Evolutionary conservation across 2,329 filamentous ascomycete species (phyloP).

Genomic region (Cordyceps militaris): DNA sequence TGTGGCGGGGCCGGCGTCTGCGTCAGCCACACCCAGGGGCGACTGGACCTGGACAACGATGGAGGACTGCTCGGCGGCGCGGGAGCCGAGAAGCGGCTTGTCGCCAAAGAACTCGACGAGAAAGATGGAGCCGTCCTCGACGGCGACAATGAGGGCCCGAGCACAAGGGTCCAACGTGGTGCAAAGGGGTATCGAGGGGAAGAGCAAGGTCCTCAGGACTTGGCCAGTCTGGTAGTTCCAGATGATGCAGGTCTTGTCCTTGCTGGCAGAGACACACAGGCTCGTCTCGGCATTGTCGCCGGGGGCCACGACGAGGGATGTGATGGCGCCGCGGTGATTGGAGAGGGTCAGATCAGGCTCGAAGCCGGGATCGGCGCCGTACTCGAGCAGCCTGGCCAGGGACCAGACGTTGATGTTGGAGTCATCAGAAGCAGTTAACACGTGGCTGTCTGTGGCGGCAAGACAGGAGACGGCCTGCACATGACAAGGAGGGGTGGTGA

Average conservation of each 20-base stretch:
- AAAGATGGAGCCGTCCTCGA: slow-evolving; percentile 74
- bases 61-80: slow-evolving; percentile 44
- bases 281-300: slow-evolving; percentile 63
- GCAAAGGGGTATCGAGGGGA: slow-evolving; percentile 66
- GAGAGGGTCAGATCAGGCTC: slow-evolving; percentile 73
- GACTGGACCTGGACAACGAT: slow-evolving; percentile 50
- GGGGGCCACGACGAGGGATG: slow-evolving; percentile 54
- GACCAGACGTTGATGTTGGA: slow-evolving; percentile 92
- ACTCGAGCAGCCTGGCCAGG: slow-evolving; percentile 62
- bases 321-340: slow-evolving; percentile 69
- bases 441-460: slow-evolving; percentile 61
- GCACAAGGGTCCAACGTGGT: slow-evolving; percentile 74
- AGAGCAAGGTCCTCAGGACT: slow-evolving; percentile 72
- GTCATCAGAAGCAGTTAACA: slow-evolving; percentile 76
- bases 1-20: slow-evolving; percentile 58
- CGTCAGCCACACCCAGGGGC: slow-evolving; percentile 50
- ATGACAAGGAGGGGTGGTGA: slow-evolving; percentile 70
- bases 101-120: slow-evolving; percentile 64
- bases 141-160: slow-evolving; percentile 72
- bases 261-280: slow-evolving; percentile 75
- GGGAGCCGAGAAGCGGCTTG: slow-evolving; percentile 47
- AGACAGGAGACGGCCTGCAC: slow-evolving; percentile 75
- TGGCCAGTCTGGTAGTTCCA: slow-evolving; percentile 86
- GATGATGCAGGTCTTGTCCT: slow-evolving; percentile 80
- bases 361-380: slow-evolving; percentile 45